Conservation (phyloP, 2,329 filamentous ascomycete species). For the Aspergillus transmontanensis region DNA sequence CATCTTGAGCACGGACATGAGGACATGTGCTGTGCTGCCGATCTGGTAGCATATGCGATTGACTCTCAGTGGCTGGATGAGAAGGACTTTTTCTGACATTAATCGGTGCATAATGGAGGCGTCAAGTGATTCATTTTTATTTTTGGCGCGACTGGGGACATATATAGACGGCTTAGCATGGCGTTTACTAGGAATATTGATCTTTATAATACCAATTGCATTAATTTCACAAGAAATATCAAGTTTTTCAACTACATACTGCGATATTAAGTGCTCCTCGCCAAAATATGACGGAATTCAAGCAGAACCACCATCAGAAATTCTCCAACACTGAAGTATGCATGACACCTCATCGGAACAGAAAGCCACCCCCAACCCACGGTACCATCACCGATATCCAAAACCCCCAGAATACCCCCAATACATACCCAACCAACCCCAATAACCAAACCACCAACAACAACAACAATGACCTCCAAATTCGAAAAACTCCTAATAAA, state of each 20-base stretch:
- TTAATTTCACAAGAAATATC: not conserved
- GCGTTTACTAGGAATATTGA: not conserved
- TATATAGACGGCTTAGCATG: constrained; percentile 4
- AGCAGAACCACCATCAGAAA: not conserved
- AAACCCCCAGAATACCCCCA: too few relatives aligned
- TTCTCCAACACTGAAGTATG: not conserved
- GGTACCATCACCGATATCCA: not conserved
- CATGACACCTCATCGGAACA: not conserved
- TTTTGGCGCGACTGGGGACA: not conserved
- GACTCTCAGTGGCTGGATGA: constrained; percentile 44
- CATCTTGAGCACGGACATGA: constrained; percentile 42
- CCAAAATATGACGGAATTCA: too few relatives aligned
- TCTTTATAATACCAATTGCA: not conserved
- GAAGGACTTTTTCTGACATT: constrained; percentile 38
- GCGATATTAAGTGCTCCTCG: too few relatives aligned
- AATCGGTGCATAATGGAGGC: not conserved
- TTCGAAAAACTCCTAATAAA: constrained; percentile 1
- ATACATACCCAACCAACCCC: too few relatives aligned
- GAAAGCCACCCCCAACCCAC: not conserved
- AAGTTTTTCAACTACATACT: too few relatives aligned
- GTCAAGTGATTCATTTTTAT: not conserved
- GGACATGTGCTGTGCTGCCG: constrained; percentile 46
- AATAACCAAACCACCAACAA: not conserved
- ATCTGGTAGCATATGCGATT: constrained; percentile 47
- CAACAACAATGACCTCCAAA: not conserved